These are phyloP conservation scores for Colletotrichum acutatum DNA, from an alignment of 2,329 filamentous ascomycete species.

Conservation along the genomic window DNA sequence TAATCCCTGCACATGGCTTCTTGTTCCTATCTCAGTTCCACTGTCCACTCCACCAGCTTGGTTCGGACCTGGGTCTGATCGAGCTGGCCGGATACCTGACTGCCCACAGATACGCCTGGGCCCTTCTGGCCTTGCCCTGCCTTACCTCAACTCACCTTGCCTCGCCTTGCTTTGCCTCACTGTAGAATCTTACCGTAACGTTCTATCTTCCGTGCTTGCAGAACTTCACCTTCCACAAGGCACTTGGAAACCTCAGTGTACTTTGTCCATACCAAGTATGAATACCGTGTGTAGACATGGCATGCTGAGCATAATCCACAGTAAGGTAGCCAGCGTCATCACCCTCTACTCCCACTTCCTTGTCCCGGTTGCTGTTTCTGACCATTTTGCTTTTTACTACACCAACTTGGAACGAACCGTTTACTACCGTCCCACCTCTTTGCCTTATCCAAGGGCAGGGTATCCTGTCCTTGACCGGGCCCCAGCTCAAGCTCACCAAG, in stretches of 20 bases:
- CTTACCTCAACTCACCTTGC: neutral
- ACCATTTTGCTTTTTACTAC: conserved; percentile 32
- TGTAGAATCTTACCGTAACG: conserved; percentile 11
- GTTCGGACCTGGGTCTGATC: conserved; percentile 20
- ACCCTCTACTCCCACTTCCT: conserved; percentile 14
- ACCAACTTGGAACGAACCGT: conserved; percentile 35
- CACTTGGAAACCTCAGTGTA: neutral
- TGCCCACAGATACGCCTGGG: conserved; percentile 30
- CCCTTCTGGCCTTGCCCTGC: conserved; percentile 4
- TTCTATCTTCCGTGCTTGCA: neutral
- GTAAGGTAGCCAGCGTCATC: conserved; percentile 11
- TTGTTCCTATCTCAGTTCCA: neutral
- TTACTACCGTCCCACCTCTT: conserved; percentile 34
- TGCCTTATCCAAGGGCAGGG: conserved; percentile 27
- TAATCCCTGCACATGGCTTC: conserved; percentile 1
- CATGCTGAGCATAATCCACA: conserved; percentile 6
- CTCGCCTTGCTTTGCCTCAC: conserved; percentile 4
- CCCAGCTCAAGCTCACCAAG: conserved; percentile 12
- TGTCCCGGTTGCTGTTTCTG: conserved; percentile 18
- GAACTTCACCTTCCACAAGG: neutral
- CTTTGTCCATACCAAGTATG: neutral
- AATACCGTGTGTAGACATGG: neutral
- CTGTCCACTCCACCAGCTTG: neutral
- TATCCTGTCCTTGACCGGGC: conserved; percentile 7
- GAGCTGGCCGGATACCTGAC: conserved; percentile 16